phyloP scores from a whole-genome alignment of 2,329 filamentous ascomycete species.

The Aulographum hederae region DNA sequence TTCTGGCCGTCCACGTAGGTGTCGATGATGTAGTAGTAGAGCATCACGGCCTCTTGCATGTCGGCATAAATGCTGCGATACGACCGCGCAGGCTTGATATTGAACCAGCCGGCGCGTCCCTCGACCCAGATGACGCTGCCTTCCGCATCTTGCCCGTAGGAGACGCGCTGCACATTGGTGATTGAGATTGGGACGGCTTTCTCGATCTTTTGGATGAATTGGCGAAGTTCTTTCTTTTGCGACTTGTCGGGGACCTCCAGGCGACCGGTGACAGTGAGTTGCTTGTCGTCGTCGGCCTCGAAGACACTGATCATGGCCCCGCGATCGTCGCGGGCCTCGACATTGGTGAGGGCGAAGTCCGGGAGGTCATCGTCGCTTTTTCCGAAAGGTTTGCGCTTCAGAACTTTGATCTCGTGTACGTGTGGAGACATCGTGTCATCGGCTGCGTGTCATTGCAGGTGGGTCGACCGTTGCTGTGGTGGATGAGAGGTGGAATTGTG shows the following conservation, averaged over 20 bases:
- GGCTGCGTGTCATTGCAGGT: no score
- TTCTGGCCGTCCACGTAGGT: conserved; percentile 29
- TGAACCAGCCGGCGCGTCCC: conserved; percentile 49
- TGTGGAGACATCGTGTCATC: background rate
- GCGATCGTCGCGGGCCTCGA: conserved; percentile 38
- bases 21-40: conserved; percentile 45
- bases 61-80: conserved; percentile 39
- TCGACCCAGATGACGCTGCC: conserved; percentile 46
- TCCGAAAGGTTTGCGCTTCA: conserved; percentile 21
- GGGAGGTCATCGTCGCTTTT: conserved; percentile 35
- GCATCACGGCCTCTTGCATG: conserved; percentile 43
- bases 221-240: no score
- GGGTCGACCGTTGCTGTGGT: no score
- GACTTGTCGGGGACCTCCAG: no score
- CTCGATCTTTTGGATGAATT: no score
- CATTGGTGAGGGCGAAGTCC: conserved; percentile 42
- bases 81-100: conserved; percentile 38
- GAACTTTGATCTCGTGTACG: conserved; percentile 16
- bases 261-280: conserved; percentile 41
- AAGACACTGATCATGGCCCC: conserved; percentile 37
- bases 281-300: conserved; percentile 38
- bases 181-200: no score
- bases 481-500: no score
- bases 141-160: conserved; percentile 35
- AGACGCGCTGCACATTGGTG: conserved; percentile 24